phyloP scores from a whole-genome alignment of 202 grass and related monocot species.

The Schoenoplectus tabernaemontani region DNA sequence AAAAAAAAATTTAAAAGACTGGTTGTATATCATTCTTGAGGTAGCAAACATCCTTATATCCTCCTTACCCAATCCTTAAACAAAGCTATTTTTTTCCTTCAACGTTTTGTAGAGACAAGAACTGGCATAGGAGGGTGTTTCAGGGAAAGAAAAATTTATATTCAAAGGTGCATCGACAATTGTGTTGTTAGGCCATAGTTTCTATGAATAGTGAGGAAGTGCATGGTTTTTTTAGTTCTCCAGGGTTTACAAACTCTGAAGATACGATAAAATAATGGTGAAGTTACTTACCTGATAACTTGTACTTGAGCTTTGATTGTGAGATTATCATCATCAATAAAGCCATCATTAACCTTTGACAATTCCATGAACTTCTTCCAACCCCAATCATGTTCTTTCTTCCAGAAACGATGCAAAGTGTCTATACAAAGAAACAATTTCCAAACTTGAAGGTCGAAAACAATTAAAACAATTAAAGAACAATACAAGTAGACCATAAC shows the following conservation, averaged over 20 bases:
- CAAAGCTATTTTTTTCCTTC: no score
- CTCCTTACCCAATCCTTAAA: not conserved
- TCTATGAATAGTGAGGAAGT: not conserved
- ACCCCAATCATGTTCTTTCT: constrained; percentile 97
- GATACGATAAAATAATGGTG: not conserved
- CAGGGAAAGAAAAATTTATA: not conserved
- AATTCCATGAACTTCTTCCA: constrained; percentile 97
- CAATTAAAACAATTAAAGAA: constrained; percentile 7
- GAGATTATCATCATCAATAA: constrained; percentile 63
- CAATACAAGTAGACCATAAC: not conserved
- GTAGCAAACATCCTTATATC: constrained; percentile 4
- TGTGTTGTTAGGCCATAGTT: not conserved
- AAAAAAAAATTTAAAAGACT: no score
- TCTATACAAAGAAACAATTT: constrained; percentile 43
- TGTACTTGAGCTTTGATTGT: constrained; percentile 86
- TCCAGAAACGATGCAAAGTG: constrained; percentile 82
- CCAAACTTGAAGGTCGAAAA: constrained; percentile 14
- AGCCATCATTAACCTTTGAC: constrained; percentile 76
- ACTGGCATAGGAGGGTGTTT: not conserved
- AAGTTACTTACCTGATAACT: constrained; percentile 59
- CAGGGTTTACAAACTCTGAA: not conserved
- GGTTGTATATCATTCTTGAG: not conserved
- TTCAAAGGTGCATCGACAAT: not conserved
- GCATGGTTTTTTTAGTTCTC: not conserved
- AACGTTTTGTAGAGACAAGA: not conserved